Evolutionary conservation across 768 basidiomycete genomes (phyloP).

Genomic region (Boletus pseudopeckii): DNA sequence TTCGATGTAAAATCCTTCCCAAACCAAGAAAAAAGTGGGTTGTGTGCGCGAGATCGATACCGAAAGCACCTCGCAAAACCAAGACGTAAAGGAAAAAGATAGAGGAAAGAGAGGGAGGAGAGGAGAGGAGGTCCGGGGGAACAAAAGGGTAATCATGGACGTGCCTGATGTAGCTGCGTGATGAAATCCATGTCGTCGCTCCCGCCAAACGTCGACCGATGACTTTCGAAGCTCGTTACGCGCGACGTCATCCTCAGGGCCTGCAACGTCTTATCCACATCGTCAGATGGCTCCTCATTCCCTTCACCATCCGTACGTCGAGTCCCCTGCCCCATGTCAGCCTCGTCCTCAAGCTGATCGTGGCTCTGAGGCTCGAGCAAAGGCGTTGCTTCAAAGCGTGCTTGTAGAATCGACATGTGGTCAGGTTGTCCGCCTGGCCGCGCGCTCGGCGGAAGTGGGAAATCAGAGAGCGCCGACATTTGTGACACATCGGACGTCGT

Average conservation of each 20-base stretch:
- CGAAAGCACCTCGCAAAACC: slow-evolving; percentile 9
- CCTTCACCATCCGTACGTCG: background rate
- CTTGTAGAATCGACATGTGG: slow-evolving; percentile 39
- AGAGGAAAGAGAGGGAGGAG: too few relatives aligned
- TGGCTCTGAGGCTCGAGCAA: background rate
- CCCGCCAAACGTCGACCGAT: slow-evolving; percentile 26
- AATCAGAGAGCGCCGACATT: slow-evolving; percentile 72
- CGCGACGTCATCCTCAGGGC: slow-evolving; percentile 6
- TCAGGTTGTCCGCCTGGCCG: slow-evolving; percentile 21
- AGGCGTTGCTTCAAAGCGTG: slow-evolving; percentile 37
- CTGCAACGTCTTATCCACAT: slow-evolving; percentile 15
- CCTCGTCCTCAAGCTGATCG: background rate
- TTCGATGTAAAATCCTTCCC: slow-evolving; percentile 1
- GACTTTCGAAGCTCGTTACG: slow-evolving; percentile 11
- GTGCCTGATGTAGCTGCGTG: slow-evolving; percentile 8
- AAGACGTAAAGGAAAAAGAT: background rate
- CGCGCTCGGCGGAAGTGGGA: slow-evolving; percentile 57
- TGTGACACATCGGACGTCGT: slow-evolving; percentile 57
- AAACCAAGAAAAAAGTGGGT: slow-evolving; percentile 7
- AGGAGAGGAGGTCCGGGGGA: background rate
- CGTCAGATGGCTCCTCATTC: slow-evolving; percentile 3
- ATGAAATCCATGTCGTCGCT: slow-evolving; percentile 24
- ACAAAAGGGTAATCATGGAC: slow-evolving; percentile 5
- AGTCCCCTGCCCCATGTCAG: background rate
- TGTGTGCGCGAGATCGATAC: slow-evolving; percentile 5